Evolutionary conservation across 768 basidiomycete genomes (phyloP).

Genomic region (Boletus rubroflammeus): DNA sequence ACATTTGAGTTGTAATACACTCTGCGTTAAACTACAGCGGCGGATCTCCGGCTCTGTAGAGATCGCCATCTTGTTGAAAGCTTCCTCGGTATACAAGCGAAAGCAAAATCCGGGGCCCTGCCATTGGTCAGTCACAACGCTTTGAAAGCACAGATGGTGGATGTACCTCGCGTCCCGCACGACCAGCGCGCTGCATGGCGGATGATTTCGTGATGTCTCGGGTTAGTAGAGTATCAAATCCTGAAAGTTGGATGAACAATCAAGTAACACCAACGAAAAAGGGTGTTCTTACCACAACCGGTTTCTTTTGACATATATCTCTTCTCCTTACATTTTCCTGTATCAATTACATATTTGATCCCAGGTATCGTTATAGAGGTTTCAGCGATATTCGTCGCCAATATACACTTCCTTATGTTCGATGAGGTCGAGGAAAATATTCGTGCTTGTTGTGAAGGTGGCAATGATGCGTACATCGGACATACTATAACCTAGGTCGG

Average conservation of each 20-base stretch:
- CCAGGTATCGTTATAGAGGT: conserved; percentile 97
- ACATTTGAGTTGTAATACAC: conserved; percentile 82
- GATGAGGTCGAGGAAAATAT: conserved; percentile 69
- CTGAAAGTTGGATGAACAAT: conserved; percentile 36
- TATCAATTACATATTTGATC: conserved; percentile 92
- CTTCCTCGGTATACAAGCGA: conserved; percentile 84
- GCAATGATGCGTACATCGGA: conserved; percentile 85
- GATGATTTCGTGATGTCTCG: conserved; percentile 85
- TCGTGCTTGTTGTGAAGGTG: conserved; percentile 69
- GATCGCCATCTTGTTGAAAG: conserved; percentile 61
- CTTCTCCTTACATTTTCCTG: conserved; percentile 95
- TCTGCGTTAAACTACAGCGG: conserved; percentile 79
- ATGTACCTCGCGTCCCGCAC: conserved; percentile 87
- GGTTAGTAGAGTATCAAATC: conserved; percentile 83
- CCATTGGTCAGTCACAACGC: not conserved
- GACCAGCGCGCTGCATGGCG: conserved; percentile 91
- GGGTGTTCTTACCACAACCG: conserved; percentile 54
- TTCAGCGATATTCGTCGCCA: conserved; percentile 98
- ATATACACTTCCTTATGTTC: conserved; percentile 81
- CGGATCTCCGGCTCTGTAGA: conserved; percentile 87
- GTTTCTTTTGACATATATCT: conserved; percentile 66
- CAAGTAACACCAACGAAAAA: not conserved
- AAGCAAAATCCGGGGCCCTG: conserved; percentile 85
- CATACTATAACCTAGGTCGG: conserved; percentile 60
- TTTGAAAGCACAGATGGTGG: not conserved